These are phyloP conservation scores for Penicillium sp. DNA, from an alignment of 2,329 filamentous ascomycete species.

Conservation along the genomic window DNA sequence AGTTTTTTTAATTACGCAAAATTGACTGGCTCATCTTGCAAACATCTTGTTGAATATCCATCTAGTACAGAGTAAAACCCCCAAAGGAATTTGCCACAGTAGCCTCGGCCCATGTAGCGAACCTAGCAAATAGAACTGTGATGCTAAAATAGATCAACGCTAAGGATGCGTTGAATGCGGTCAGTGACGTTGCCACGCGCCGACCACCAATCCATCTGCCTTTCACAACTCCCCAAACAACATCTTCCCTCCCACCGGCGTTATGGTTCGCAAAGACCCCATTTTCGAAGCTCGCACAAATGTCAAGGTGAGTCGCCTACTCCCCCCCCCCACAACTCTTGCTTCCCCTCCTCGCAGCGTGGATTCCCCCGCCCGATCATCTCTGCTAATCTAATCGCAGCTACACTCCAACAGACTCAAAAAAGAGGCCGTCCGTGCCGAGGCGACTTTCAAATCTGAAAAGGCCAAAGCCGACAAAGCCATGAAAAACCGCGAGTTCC, in stretches of 20 bases:
- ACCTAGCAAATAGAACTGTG: background rate
- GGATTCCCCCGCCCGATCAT: background rate
- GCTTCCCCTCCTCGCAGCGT: background rate
- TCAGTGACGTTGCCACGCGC: slow-evolving; percentile 29
- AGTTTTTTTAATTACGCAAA: slow-evolving; percentile 9
- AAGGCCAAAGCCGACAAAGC: slow-evolving; percentile 50
- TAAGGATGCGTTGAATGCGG: slow-evolving; percentile 23
- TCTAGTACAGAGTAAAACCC: too few relatives aligned
- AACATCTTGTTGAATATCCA: background rate
- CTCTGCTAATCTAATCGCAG: slow-evolving; percentile 23
- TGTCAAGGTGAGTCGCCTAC: slow-evolving; percentile 36
- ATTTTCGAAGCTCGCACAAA: slow-evolving; percentile 45
- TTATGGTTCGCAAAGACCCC: slow-evolving; percentile 43
- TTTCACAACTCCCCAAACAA: background rate
- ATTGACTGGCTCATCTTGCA: slow-evolving; percentile 16
- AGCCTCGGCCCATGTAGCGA: too few relatives aligned
- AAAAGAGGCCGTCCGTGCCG: slow-evolving; percentile 48
- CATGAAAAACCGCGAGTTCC: slow-evolving; percentile 50
- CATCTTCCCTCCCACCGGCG: slow-evolving; percentile 13
- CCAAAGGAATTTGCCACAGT: too few relatives aligned
- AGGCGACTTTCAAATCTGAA: slow-evolving; percentile 48
- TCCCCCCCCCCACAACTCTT: background rate
- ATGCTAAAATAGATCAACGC: slow-evolving; percentile 7
- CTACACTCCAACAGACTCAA: slow-evolving; percentile 50
- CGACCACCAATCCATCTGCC: slow-evolving; percentile 7